Evolutionary conservation across 331 rosid genomes (phyloP).

Genomic region (Arachis monticola): DNA sequence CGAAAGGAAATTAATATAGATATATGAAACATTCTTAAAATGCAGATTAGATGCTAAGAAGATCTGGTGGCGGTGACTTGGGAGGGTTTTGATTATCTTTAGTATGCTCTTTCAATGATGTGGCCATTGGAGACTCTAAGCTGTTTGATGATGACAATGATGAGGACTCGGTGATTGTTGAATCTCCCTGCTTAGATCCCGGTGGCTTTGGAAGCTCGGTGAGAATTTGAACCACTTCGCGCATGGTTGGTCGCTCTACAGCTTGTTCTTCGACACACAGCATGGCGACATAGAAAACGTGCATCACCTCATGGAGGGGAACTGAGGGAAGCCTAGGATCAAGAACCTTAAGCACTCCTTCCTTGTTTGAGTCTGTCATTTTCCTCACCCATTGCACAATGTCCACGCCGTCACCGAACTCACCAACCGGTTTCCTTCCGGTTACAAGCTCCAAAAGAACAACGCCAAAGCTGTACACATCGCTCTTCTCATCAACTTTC

Average conservation of each 20-base stretch:
- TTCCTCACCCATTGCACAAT: constrained; percentile 94
- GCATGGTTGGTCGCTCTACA: constrained; percentile 91
- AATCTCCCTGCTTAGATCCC: constrained; percentile 56
- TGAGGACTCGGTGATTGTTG: constrained; percentile 53
- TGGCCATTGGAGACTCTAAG: constrained; percentile 56
- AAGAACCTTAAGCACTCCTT: constrained; percentile 74
- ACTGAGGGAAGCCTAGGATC: constrained; percentile 88
- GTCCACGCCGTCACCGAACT: constrained; percentile 85
- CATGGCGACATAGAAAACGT: constrained; percentile 89
- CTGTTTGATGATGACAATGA: constrained; percentile 50
- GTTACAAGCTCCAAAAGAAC: constrained; percentile 89
- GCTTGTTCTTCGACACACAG: constrained; percentile 93
- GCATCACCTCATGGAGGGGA: constrained; percentile 92
- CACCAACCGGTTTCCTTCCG: constrained; percentile 85
- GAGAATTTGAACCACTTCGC: constrained; percentile 90
- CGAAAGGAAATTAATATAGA: constrained; percentile 34
- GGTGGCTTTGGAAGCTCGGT: constrained; percentile 88
- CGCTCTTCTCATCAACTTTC: constrained; percentile 94
- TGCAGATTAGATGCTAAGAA: constrained; percentile 78
- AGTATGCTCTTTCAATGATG: constrained; percentile 45
- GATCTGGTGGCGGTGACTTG: constrained; percentile 77
- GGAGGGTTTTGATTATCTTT: constrained; percentile 59
- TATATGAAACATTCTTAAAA: constrained; percentile 41
- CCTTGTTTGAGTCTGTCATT: constrained; percentile 79
- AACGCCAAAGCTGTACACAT: constrained; percentile 90